Base-by-base conservation (phyloP, 257 asterid genomes). In the Cruciata laevipes region DNA sequence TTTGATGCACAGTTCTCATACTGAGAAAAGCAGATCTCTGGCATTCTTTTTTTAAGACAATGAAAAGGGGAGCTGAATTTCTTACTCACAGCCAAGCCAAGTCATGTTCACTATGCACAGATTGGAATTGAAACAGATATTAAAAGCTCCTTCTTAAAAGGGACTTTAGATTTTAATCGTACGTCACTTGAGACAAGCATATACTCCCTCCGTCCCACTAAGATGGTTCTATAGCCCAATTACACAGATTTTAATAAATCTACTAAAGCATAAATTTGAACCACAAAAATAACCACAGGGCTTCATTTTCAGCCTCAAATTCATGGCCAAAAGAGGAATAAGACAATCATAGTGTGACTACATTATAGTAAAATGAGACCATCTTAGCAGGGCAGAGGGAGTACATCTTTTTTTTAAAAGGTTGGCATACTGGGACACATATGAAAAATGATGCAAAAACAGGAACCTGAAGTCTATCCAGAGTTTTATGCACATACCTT, bases 401-500 rank as follows among this genome's bases (percentile, higher is more conserved):
- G 7, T 0, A 47, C n/a, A 4, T 14, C 11, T 25, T 53, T 52
- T 32, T 8, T 27, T 18, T 30, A 58, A 55, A 17, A 38, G 66
- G 18, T 62, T 47, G 58, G 53, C n/a, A 20, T 38, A 11, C 58
- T 21, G 17, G 27, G 58, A 62, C 55, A 20, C 21, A 63, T 17
- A 52, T 42, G 0, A 35, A n/a, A 25, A 18, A 12, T 7, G 3
- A 23, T 10, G 51, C 7, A 56, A 24, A 23, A 23, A 32, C 25
- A 23, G 49, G 65, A 55, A 66, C 13, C 51, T 7, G 25, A 57
- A 40, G 51, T 18, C 57, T 21, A 31, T 18, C 52, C 38, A 63
- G 27, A 62, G 21, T 32, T 14, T 8, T 20, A 47, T 38, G 1
- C 27, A 3, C 71, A 55, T 73, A 88, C 99, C 96, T 90, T 86